A percentile compares a stretch with the other conserved stretches of the same genome.
Conservation (phyloP, 2,329 filamentous ascomycete species). For the Pezicula neosporulosa region DNA sequence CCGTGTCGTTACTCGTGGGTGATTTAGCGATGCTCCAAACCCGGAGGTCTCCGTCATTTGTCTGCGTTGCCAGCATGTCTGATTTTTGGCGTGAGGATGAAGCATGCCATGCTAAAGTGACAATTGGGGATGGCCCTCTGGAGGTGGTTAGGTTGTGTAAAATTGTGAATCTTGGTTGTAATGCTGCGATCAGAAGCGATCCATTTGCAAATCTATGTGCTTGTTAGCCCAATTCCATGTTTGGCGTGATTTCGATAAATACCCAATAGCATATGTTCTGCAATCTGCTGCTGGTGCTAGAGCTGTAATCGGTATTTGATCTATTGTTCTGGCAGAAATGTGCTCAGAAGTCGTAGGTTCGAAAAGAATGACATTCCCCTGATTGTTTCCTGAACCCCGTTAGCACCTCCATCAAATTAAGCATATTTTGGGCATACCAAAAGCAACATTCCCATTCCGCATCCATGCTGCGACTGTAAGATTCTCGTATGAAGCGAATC, state of each 20-base stretch:
- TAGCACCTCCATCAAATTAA: conserved; percentile 7
- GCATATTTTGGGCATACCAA: conserved; percentile 60
- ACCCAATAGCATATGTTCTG: conserved; percentile 95
- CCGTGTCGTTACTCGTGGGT: conserved; percentile 66
- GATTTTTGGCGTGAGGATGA: conserved; percentile 95
- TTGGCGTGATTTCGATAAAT: conserved; percentile 20
- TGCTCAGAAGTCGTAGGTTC: conserved; percentile 92
- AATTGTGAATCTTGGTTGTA: conserved; percentile 91
- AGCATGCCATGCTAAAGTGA: conserved; percentile 89
- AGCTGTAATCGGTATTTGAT: conserved; percentile 91
- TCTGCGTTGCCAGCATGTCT: conserved; percentile 95
- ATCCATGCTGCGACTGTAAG: conserved; percentile 89
- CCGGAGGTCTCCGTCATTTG: conserved; percentile 83
- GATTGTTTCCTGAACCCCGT: conserved; percentile 67
- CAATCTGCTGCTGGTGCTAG: conserved; percentile 87
- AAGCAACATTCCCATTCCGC: conserved; percentile 93
- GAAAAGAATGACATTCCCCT: conserved; percentile 92
- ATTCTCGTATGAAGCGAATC: conserved; percentile 90
- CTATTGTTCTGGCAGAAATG: conserved; percentile 82
- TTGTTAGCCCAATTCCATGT: conserved; percentile 12
- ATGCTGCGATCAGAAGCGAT: conserved; percentile 81
- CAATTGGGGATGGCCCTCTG: conserved; percentile 79
- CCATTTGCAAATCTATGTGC: conserved; percentile 81
- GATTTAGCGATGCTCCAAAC: conserved; percentile 96
- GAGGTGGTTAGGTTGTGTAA: conserved; percentile 87